Conservation (phyloP, 2,329 filamentous ascomycete genomes). For the Trichoderma arundinaceum region DNA sequence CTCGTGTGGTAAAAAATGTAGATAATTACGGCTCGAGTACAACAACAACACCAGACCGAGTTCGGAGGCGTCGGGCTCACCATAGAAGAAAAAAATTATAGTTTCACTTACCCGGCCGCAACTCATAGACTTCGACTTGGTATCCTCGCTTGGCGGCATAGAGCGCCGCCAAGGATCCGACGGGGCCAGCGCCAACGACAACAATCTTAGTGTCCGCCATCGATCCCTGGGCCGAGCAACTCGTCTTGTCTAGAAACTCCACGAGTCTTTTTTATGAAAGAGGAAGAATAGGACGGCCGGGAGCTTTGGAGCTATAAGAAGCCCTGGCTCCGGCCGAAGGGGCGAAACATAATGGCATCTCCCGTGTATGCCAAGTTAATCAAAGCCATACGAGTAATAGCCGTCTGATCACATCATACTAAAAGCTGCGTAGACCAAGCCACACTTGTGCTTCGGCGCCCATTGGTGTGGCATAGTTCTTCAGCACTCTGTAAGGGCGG, state of each 20-base stretch:
- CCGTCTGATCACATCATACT: slow-evolving; percentile 28
- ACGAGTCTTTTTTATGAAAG: not conserved
- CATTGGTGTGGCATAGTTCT: slow-evolving; percentile 6
- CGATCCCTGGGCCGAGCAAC: slow-evolving; percentile 45
- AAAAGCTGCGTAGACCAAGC: not conserved
- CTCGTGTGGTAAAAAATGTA: not conserved
- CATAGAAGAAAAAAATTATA: slow-evolving; percentile 20
- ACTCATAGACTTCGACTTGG: slow-evolving; percentile 91
- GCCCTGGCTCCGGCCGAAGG: slow-evolving; percentile 17
- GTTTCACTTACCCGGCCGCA: slow-evolving; percentile 76
- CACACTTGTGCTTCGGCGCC: slow-evolving; percentile 3
- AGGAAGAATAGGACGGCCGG: not conserved
- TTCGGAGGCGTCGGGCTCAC: slow-evolving; percentile 22
- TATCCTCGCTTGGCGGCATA: slow-evolving; percentile 90
- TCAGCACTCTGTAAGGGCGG: not conserved
- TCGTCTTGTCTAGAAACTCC: not conserved
- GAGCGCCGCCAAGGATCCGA: slow-evolving; percentile 87
- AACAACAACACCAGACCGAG: slow-evolving; percentile 18
- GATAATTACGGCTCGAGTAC: not conserved
- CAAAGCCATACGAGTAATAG: not conserved
- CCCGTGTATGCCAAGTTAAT: slow-evolving; percentile 3
- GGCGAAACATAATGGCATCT: slow-evolving; percentile 16
- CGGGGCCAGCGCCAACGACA: slow-evolving; percentile 89
- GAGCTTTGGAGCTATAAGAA: slow-evolving; percentile 24
- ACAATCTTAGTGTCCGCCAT: slow-evolving; percentile 68